Base-by-base conservation (phyloP, 768 basidiomycete genomes). In the Suillus lakei region DNA sequence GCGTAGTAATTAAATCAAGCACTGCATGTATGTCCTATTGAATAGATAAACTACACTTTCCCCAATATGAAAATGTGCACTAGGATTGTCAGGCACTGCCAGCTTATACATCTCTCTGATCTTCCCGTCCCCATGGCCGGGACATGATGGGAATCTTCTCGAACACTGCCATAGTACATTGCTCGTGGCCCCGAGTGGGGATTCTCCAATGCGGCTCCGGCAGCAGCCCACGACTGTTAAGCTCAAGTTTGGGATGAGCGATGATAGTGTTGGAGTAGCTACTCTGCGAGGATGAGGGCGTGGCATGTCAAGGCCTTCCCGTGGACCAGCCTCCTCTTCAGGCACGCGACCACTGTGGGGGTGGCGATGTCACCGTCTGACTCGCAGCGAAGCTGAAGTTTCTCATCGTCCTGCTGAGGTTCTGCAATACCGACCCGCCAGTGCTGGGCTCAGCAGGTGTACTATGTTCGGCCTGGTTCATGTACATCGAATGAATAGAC, bases 401-500 rank as follows among this genome's bases (percentile, higher is more conserved):
- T 71, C 85, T 83, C 64, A 88, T 80, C 1, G 83, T 87, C 70
- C 82, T 78, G 66, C 84, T 84, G 28, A 90, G 73, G 4, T 84
- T 83, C 65, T 83, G 82, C 62, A 89, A 78, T 59, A 90, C 85
- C 1, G 86, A 85, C 36, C 71, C 73, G 51, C 28, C 32, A 6
- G 26, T 23, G 18, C 39, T 30, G 41, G 51, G 59, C 44, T 59
- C 67, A 46, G 21, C 48, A 54, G 62, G 54, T 50, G 53, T 41
- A 65, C 62, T 28, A 36, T 80, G 78, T n/a, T 81, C 82, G 5
- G 76, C 80, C 56, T 91, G 86, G 62, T 78, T 82, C 66, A 88
- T 79, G 77, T 92, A 97, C 0, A 93, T 93, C 5, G 93, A 91
- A 67, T 89, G 92, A 66, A 98, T 95, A 2, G 94, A 96, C 1